A percentile compares a stretch with the other conserved stretches of the same genome.
phyloP scores from a whole-genome alignment of 2,329 filamentous ascomycete genomes.

The Xylaria digitata region DNA sequence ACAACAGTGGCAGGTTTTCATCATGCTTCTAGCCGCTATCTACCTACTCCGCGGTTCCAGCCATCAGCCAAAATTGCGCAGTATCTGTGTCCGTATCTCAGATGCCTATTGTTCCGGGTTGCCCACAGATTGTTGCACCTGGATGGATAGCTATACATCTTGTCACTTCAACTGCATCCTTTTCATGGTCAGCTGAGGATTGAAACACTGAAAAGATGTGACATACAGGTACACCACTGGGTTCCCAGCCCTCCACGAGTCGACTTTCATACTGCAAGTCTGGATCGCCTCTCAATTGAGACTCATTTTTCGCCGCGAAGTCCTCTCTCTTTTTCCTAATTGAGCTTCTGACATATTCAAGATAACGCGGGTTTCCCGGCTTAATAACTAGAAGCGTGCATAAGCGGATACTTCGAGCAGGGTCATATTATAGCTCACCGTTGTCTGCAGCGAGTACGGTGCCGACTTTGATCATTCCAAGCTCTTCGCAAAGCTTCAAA shows the following conservation, averaged over 20 bases:
- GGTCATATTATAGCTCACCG: constrained; percentile 43
- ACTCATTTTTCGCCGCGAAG: constrained; percentile 45
- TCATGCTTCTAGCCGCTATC: background rate
- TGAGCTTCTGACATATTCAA: constrained; percentile 75
- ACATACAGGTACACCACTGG: constrained; percentile 72
- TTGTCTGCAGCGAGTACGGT: constrained; percentile 76
- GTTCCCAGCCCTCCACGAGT: constrained; percentile 73
- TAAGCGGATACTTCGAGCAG: constrained; percentile 2
- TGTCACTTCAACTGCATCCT: constrained; percentile 77
- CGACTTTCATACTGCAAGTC: constrained; percentile 73
- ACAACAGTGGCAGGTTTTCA: background rate
- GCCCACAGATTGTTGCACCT: constrained; percentile 34
- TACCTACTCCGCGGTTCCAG: background rate
- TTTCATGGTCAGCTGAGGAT: constrained; percentile 42
- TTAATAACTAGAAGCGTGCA: constrained; percentile 63
- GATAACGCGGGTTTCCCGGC: constrained; percentile 76
- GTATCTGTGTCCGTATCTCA: background rate
- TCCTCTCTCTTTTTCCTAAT: constrained; percentile 69
- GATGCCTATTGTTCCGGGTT: background rate
- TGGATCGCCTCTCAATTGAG: constrained; percentile 65
- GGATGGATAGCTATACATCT: constrained; percentile 60
- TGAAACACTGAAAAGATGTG: background rate
- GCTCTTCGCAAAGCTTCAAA: constrained; percentile 79
- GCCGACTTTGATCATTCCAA: constrained; percentile 72
- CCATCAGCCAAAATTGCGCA: background rate